Base-by-base conservation (phyloP, 805 yeast species). In the Ogataea trehaloabstinens region DNA sequence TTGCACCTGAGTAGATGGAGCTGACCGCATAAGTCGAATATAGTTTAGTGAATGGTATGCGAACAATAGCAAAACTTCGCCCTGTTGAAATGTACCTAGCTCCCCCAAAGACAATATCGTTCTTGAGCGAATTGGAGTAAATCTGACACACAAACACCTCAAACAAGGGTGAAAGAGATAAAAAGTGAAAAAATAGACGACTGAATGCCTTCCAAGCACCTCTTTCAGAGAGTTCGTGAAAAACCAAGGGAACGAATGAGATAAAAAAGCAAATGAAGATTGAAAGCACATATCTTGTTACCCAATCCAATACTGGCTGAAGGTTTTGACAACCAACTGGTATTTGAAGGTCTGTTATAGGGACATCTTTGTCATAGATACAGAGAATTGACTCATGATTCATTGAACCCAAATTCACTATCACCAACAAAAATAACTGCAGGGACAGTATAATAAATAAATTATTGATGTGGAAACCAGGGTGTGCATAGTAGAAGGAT, bases 61-160 rank as follows among this genome's bases (percentile, higher is more conserved):
- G 74, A 3, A 89, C 74, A 16, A 88, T 87, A 2, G 98, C 96
- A 68, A 90, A 85, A 1, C 96, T 95, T 64, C 98, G 70, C 2
- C 98, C 98, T 2, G 97, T 88, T 8, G 95, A 81, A 46, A 91
- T 84, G 56, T 91, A 91, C 38, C 80, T 74, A 1, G 98, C 98
- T 33, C 95, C 95, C 4, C 98, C 98, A 64, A 85, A 82, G 1
- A 89, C 73, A 35, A 91, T 69, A 61, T 90, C 93, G 35, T 78
- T 76, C 33, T 78, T 64, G 50, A 91, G 67, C 0, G 96, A 75
- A 51, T 78, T 77, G 4, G 97, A 85, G 59, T 91, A 91, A 6
- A 90, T 83, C 62, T 90, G 96, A 60, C 97, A 88, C 6, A 87
- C 96, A 64, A 91, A 89, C 5, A 91, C 97, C 60, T 91, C 98